Evolutionary conservation across 2,329 filamentous ascomycete genomes (phyloP).

Genomic region (Didymellaceae sp.): DNA sequence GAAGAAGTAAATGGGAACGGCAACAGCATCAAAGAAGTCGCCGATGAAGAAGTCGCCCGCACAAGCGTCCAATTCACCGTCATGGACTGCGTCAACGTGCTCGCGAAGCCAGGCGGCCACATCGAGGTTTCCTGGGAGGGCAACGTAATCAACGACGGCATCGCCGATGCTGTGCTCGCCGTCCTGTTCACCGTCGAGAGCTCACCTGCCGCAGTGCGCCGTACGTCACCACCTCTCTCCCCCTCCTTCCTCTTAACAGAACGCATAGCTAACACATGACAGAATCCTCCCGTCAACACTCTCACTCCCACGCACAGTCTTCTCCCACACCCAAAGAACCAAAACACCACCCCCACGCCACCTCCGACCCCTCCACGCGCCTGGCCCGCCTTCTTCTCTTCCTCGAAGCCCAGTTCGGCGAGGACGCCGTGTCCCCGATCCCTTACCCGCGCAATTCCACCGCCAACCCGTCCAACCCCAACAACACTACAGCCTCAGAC

Average conservation of each 20-base stretch:
- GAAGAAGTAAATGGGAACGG: constrained; percentile 33
- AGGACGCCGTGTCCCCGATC: constrained; percentile 80
- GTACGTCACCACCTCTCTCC: constrained; percentile 58
- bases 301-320: constrained; percentile 26
- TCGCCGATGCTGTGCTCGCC: constrained; percentile 96
- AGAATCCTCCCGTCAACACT: constrained; percentile 48
- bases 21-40: constrained; percentile 59
- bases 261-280: constrained; percentile 1
- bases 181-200: constrained; percentile 91
- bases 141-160: constrained; percentile 95
- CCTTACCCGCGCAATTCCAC: constrained; percentile 65
- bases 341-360: constrained; percentile 71
- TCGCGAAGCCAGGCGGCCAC: constrained; percentile 76
- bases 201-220: constrained; percentile 92
- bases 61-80: constrained; percentile 66
- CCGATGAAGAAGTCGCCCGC: constrained; percentile 68
- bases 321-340: constrained; percentile 41
- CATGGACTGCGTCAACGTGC: constrained; percentile 90
- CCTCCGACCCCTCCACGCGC: constrained; percentile 74
- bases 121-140: constrained; percentile 97
- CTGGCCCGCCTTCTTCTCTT: constrained; percentile 91
- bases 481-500: constrained; percentile 1
- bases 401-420: constrained; percentile 94
- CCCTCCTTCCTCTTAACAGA: background rate
- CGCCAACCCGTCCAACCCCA: constrained; percentile 24